Conservation (phyloP, 129 eudicot species). For the Deinandra increscens region DNA sequence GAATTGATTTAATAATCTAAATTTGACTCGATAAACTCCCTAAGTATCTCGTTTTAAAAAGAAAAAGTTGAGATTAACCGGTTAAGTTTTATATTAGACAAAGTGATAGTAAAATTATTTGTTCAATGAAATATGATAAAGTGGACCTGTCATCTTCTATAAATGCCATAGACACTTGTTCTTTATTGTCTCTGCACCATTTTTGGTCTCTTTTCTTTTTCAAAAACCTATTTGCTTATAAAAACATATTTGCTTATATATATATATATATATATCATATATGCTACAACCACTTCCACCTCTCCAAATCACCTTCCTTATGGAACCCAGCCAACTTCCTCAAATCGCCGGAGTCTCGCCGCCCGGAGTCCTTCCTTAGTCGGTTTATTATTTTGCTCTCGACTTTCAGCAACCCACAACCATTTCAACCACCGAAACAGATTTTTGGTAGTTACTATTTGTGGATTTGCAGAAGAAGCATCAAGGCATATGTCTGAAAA, state of each 20-base stretch:
- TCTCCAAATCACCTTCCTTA: no score
- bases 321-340: background rate
- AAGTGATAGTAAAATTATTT: no score
- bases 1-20: no score
- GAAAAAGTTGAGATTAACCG: no score
- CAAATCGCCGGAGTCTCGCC: constrained; percentile 24
- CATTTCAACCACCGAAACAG: background rate
- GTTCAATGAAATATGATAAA: background rate
- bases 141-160: constrained; percentile 24
- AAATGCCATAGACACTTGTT: constrained; percentile 25
- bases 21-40: no score
- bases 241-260: background rate
- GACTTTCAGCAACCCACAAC: no score
- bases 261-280: no score
- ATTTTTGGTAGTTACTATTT: constrained; percentile 17
- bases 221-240: background rate
- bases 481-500: constrained; percentile 10
- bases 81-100: no score
- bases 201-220: constrained; percentile 21
- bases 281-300: constrained; percentile 21
- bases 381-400: no score
- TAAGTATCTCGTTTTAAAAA: no score
- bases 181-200: constrained; percentile 26
- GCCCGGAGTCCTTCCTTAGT: constrained; percentile 7
- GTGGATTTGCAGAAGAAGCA: constrained; percentile 13